phyloP scores from a whole-genome alignment of 1,139 yeast genomes.

The Candida tropicalis region DNA sequence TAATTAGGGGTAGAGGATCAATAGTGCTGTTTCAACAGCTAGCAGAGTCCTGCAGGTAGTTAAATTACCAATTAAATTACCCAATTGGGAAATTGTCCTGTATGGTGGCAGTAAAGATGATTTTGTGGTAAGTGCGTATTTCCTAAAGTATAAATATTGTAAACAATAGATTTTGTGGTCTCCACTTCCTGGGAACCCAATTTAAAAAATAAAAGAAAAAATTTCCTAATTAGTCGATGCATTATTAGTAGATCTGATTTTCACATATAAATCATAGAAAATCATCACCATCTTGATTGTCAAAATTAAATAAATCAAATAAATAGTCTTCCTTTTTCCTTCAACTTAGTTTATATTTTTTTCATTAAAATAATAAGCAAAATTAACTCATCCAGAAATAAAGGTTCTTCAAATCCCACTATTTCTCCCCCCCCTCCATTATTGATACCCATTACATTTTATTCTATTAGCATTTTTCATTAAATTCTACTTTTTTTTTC shows the following conservation, averaged over 20 bases:
- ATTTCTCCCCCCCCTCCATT: too few species aligned
- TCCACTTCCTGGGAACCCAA: neutral
- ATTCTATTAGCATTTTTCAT: too few species aligned
- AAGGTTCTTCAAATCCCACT: too few species aligned
- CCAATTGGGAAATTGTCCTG: neutral
- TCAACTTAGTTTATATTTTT: too few species aligned
- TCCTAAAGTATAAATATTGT: neutral
- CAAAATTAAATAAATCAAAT: neutral
- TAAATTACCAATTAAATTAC: neutral
- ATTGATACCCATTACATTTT: neutral
- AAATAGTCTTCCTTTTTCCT: too few species aligned
- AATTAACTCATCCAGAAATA: too few species aligned
- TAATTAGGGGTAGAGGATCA: too few species aligned
- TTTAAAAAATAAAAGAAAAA: too few species aligned
- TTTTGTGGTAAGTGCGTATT: neutral
- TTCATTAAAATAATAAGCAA: too few species aligned
- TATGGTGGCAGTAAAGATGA: too few species aligned
- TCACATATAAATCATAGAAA: conserved; percentile 1
- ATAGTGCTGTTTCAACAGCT: too few species aligned
- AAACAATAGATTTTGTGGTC: conserved; percentile 1
- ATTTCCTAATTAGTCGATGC: conserved; percentile 5
- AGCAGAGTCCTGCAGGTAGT: neutral
- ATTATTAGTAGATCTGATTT: neutral
- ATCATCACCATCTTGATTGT: neutral
- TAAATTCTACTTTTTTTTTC: too few species aligned